These are phyloP conservation scores for Camellia lanceoleosa DNA, from an alignment of 148 eudicot genomes.

Conservation along the genomic window DNA sequence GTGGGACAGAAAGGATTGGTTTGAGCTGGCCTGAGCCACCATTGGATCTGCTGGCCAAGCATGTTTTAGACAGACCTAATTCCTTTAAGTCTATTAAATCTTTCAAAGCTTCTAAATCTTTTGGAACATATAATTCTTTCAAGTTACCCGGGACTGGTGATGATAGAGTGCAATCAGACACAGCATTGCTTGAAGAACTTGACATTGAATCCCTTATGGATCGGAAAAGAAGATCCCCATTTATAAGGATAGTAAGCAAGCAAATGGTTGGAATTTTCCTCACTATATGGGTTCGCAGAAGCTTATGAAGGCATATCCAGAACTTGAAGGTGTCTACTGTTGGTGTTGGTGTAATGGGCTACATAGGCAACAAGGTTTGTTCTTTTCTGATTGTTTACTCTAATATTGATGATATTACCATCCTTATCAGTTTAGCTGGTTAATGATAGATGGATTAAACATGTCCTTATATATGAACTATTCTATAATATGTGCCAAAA, in stretches of 20 bases:
- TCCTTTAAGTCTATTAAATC: conserved; percentile 55
- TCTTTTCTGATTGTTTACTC: conserved; percentile 8
- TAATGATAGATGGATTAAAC: too few species aligned
- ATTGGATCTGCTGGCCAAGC: conserved; percentile 61
- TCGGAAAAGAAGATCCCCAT: conserved; percentile 56
- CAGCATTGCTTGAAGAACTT: conserved; percentile 46
- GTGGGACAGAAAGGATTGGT: conserved; percentile 74
- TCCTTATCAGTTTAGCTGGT: not conserved
- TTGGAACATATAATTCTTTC: conserved; percentile 54
- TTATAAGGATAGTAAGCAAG: conserved; percentile 94
- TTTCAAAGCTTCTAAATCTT: conserved; percentile 56
- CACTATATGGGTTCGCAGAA: conserved; percentile 89
- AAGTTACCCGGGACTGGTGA: conserved; percentile 35
- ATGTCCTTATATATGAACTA: too few species aligned
- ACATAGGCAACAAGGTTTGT: conserved; percentile 94
- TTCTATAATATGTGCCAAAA: too few species aligned
- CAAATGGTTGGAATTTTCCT: conserved; percentile 97
- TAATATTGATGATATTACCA: not conserved
- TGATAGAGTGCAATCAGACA: conserved; percentile 37
- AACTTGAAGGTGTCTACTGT: conserved; percentile 88
- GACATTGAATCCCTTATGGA: conserved; percentile 69
- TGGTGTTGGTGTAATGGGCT: conserved; percentile 98
- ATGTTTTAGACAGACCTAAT: conserved; percentile 52
- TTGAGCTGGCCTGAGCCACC: conserved; percentile 91
- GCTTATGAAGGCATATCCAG: conserved; percentile 83